A percentile compares a stretch with the other conserved stretches of the same genome.
Evolutionary conservation across 2,329 filamentous ascomycete species (phyloP).

Genomic region (Claviceps humidiphila): DNA sequence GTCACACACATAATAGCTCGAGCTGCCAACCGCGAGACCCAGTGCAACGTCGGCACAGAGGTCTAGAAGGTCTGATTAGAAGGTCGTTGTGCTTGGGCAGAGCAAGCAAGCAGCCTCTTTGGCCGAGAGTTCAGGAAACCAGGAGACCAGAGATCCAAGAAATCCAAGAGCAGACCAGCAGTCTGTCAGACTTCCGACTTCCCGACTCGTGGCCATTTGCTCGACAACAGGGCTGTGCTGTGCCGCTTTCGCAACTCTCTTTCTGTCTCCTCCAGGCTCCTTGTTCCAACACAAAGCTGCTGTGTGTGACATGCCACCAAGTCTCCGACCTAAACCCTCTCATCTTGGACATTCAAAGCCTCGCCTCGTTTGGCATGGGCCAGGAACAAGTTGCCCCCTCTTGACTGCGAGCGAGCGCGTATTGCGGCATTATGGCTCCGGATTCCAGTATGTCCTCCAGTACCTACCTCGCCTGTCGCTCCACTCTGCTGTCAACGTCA

Average conservation of each 20-base stretch:
- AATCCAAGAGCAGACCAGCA: not conserved
- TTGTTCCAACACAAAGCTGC: not conserved
- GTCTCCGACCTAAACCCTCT: not conserved
- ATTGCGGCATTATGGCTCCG: not conserved
- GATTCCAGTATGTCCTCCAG: not conserved
- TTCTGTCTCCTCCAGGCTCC: not conserved
- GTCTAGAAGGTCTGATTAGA: constrained; percentile 1
- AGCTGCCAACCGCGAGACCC: not conserved
- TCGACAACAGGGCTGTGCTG: not conserved
- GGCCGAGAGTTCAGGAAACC: not conserved
- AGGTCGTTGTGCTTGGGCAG: not conserved
- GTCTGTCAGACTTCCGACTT: not conserved
- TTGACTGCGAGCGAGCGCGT: not conserved
- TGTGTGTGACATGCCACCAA: constrained; percentile 1
- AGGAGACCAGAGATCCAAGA: no score
- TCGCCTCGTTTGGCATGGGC: not conserved
- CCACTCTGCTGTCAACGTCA: not conserved
- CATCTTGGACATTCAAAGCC: not conserved
- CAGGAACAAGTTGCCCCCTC: not conserved
- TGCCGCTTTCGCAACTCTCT: not conserved
- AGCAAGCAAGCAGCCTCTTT: not conserved
- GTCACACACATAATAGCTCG: not conserved
- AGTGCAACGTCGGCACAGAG: not conserved
- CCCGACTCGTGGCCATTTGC: not conserved
- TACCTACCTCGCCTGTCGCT: not conserved